phyloP scores from a whole-genome alignment of 805 yeast species.

The Candida nonsorbophila region DNA sequence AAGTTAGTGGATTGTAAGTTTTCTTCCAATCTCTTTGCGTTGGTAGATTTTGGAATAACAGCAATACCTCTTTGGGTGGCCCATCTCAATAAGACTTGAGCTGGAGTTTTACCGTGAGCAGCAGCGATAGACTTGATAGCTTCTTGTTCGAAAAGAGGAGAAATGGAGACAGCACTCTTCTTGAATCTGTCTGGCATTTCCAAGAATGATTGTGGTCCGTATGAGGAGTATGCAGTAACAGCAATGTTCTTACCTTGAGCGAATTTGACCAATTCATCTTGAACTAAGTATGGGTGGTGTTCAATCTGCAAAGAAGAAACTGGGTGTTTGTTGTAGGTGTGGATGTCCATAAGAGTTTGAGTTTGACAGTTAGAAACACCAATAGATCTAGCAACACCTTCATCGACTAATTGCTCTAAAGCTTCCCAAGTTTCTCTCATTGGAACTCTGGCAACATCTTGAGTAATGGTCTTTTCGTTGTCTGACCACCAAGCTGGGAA shows the following conservation, averaged over 20 bases:
- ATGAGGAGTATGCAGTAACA: slow-evolving; percentile 73
- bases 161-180: slow-evolving; percentile 43
- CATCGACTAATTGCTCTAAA: slow-evolving; percentile 55
- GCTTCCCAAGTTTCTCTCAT: slow-evolving; percentile 70
- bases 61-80: slow-evolving; percentile 72
- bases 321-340: slow-evolving; percentile 58
- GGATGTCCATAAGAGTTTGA: slow-evolving; percentile 57
- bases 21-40: slow-evolving; percentile 52
- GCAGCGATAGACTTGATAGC: slow-evolving; percentile 48
- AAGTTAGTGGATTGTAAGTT: slow-evolving; percentile 55
- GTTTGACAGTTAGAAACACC: slow-evolving; percentile 79
- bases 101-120: slow-evolving; percentile 47
- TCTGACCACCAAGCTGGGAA: slow-evolving; percentile 53
- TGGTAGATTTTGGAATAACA: slow-evolving; percentile 73
- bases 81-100: slow-evolving; percentile 74
- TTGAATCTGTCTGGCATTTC: slow-evolving; percentile 42
- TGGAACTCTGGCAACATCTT: slow-evolving; percentile 58
- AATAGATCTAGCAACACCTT: slow-evolving; percentile 63
- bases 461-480: no score
- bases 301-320: slow-evolving; percentile 82
- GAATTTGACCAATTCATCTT: slow-evolving; percentile 53
- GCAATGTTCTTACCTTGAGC: slow-evolving; percentile 53
- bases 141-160: slow-evolving; percentile 53
- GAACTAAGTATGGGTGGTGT: slow-evolving; percentile 85
- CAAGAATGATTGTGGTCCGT: slow-evolving; percentile 77